Base-by-base conservation (phyloP, 805 yeast species). In the Yamadazyma tumulicola region DNA sequence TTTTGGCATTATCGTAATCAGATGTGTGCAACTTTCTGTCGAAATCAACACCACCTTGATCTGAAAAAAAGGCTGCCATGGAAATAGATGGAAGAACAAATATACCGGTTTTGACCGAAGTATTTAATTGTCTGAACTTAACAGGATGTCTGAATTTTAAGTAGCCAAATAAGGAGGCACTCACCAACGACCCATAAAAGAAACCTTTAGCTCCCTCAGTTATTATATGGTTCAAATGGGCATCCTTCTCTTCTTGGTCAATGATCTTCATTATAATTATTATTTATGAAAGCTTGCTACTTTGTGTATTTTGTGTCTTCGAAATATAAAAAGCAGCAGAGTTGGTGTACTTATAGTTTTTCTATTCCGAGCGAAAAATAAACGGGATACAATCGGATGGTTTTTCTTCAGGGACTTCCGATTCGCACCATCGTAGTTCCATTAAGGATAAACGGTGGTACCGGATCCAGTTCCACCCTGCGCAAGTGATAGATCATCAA, bases 201-300 rank as follows among this genome's bases (percentile, higher is more conserved):
- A 61, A 45, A 2, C 73, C 73, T 46, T 63, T 63, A 31, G 51
- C 35, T 6, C 71, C 69, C 41, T 64, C 71, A 19, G 55, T 38
- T 28, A 53, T 37, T 19, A 66, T 53, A 42, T 60, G 57, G 5
- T 57, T 43, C 19, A 52, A 49, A 45, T 67, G 73, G 3, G 72
- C 72, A 17, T 61, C 57, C 32, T 49, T 60, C 41, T 67, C 73
- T 38, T 60, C 69, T 26, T 46, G 39, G 34, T 51, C 51, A 30
- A 66, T 48, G 32, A 66, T 49, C 48, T 66, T 66, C 72, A 66
- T 66, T n/a, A n/a, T n/a, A n/a, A n/a, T n/a, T n/a, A n/a, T n/a
- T n/a, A n/a, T n/a, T n/a, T n/a, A n/a, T n/a, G n/a, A n/a, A n/a
- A n/a, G n/a, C n/a, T n/a, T n/a, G n/a, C n/a, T n/a, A n/a, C n/a